phyloP scores from a whole-genome alignment of 345 rosid genomes.

The Melaleuca alternifolia region DNA sequence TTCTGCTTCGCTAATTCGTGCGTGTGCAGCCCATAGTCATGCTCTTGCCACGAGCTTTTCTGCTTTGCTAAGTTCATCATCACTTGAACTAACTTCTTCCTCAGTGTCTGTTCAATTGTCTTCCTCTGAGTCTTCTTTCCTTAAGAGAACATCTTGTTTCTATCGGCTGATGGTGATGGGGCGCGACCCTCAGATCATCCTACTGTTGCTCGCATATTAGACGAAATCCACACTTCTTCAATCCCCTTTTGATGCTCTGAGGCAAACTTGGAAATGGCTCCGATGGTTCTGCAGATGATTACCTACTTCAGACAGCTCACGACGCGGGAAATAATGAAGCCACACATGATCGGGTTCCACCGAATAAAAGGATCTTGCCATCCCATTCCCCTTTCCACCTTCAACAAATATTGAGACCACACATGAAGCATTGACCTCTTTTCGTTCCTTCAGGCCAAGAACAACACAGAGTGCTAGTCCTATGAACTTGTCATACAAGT shows the following conservation, averaged over 20 bases:
- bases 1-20: too few species aligned
- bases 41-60: too few species aligned
- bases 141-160: background rate
- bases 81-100: background rate
- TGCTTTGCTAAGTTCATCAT: too few species aligned
- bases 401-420: background rate
- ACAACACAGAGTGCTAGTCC: background rate
- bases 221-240: background rate
- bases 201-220: accelerated
- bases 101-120: background rate
- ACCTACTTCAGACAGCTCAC: accelerated
- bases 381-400: accelerated
- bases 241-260: background rate
- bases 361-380: too few species aligned
- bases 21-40: too few species aligned
- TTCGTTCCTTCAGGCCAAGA: background rate
- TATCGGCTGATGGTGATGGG: background rate
- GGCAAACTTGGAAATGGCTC: background rate
- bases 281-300: too few species aligned
- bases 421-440: background rate
- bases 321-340: accelerated
- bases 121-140: background rate
- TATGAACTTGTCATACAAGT: background rate
- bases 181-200: background rate
- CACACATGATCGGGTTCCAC: background rate